Evolutionary conservation across 495 filamentous ascomycete species (phyloP), one percentile per base, ranked within the genome.

Genomic region (Podospora pseudocomata): DNA sequence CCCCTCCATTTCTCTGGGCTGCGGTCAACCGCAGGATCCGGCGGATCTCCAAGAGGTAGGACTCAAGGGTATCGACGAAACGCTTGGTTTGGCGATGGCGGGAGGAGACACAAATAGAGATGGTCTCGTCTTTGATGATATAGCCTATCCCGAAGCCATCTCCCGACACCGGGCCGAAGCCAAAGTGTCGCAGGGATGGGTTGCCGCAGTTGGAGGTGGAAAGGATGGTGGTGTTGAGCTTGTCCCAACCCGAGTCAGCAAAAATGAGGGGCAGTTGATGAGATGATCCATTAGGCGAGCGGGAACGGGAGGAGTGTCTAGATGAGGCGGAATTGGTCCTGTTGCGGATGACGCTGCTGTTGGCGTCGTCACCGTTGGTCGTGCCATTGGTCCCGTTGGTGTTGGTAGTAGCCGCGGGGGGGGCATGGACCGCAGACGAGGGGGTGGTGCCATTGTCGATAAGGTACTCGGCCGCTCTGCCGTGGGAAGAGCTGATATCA

Each of bases 161-260:
- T 30, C 90, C 94, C 3, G 91, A 94, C 0, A 93, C 96, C 3
- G 95, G 95, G 0, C 95, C 95, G 78, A 99, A 99, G 13, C 95
- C 95, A 73, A 99, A 99, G 60, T 97, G 92, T 1, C 95, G 90
- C 16, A 99, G 86, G n/a, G 91, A 94, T 2, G 95, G 95, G 79
- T 99, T 99, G 65, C 95, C 95, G 79, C 95, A 99, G 81, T 99
- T 99, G n/a, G 93, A 97, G 1, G 95, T 97, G 39, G 91, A 95
- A 20, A 99, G 82, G 72, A 98, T 92, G 18, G 95, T 97, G 70
- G 87, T 96, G 83, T 97, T 97, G 67, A 97, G 86, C 71, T 91
- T 92, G 79, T 97, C 94, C 93, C 94, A 99, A 57, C 93, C 95
- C 0, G 85, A 65, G 73, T 99, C 95, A 60, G 88, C 89, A 80